Evolutionary conservation across 306 rosid genomes (phyloP).

Genomic region (Abrus precatorius): DNA sequence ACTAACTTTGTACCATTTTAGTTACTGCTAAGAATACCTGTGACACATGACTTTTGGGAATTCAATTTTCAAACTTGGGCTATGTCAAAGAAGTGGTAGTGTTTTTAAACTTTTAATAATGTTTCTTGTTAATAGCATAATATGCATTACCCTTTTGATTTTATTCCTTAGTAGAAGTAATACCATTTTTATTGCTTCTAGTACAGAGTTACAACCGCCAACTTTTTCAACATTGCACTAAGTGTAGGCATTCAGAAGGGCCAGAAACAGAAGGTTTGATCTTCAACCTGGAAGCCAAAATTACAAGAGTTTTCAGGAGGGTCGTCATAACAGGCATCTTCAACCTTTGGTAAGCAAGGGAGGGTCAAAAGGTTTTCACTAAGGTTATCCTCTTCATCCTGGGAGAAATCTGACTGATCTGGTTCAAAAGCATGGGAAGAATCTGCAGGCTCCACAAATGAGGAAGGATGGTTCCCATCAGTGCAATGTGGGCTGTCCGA

Average conservation of each 20-base stretch:
- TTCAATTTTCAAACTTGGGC: background rate
- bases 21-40: background rate
- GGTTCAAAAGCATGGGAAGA: constrained; percentile 70
- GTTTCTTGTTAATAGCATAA: constrained; percentile 10
- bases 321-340: constrained; percentile 62
- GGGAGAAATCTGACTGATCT: constrained; percentile 81
- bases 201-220: constrained; percentile 57
- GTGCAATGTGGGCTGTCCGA: constrained; percentile 73
- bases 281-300: constrained; percentile 63
- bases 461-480: constrained; percentile 63
- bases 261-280: constrained; percentile 77
- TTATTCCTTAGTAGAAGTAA: constrained; percentile 37
- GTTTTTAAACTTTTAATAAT: background rate
- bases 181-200: constrained; percentile 58
- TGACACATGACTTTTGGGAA: constrained; percentile 14
- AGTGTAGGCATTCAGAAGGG: constrained; percentile 45
- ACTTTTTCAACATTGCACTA: constrained; percentile 12
- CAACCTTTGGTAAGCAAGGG: constrained; percentile 61
- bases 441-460: constrained; percentile 70
- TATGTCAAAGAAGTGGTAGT: background rate
- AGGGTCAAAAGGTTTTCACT: constrained; percentile 58
- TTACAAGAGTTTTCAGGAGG: constrained; percentile 61
- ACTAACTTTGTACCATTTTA: constrained; percentile 12
- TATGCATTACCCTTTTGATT: constrained; percentile 20
- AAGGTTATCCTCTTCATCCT: constrained; percentile 73